These are phyloP conservation scores for Aspergillus kassunensis DNA, from an alignment of 495 filamentous ascomycete species.

Conservation along the genomic window DNA sequence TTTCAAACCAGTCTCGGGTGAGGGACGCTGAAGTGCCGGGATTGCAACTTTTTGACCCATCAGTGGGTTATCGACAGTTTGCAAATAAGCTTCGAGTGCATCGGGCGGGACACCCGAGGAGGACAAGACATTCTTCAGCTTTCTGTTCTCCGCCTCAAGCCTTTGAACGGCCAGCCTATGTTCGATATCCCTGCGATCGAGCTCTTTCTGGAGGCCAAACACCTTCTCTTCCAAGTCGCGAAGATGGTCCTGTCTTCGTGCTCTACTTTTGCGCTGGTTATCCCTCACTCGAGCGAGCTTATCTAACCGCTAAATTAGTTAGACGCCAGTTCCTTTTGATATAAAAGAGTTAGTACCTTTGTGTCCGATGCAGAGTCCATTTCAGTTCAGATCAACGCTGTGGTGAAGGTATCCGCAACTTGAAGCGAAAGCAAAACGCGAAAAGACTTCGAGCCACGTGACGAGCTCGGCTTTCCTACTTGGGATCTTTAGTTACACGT, in stretches of 20 bases:
- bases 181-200: constrained; percentile 33
- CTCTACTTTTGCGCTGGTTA: constrained; percentile 77
- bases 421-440: too few relatives aligned
- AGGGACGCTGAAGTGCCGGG: constrained; percentile 25
- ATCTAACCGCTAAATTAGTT: constrained; percentile 27
- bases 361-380: constrained; percentile 8
- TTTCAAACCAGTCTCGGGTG: neutral
- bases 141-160: constrained; percentile 36
- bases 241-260: constrained; percentile 71
- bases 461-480: too few relatives aligned
- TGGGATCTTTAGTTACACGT: too few relatives aligned
- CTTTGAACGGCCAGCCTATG: constrained; percentile 34
- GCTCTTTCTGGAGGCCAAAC: constrained; percentile 49
- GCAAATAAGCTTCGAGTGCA: constrained; percentile 30
- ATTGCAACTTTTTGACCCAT: constrained; percentile 36
- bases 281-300: constrained; percentile 55
- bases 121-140: constrained; percentile 25
- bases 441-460: too few relatives aligned
- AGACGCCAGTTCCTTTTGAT: neutral
- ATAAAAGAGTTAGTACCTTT: neutral
- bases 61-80: constrained; percentile 16
- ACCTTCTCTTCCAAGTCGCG: constrained; percentile 64
- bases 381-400: neutral
- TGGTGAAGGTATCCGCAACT: too few relatives aligned
- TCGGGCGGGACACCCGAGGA: constrained; percentile 24